Evolutionary conservation across 202 grass and related monocot species (phyloP).

Genomic region (Carex sylvatica): DNA sequence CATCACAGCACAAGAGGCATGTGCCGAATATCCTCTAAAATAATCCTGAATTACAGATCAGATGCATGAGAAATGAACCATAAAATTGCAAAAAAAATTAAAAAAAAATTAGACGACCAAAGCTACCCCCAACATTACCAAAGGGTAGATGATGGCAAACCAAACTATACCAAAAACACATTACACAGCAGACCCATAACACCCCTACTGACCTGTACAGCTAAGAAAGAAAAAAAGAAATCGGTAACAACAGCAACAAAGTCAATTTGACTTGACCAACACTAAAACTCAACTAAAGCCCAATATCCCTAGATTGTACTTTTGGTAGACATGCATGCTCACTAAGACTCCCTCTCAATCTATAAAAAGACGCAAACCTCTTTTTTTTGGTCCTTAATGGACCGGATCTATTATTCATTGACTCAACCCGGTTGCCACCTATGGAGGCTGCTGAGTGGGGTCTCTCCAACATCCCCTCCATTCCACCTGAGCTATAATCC

Average conservation of each 20-base stretch:
- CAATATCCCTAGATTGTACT: conserved; percentile 40
- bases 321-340: conserved; percentile 54
- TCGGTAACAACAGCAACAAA: conserved; percentile 39
- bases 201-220: conserved; percentile 31
- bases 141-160: conserved; percentile 43
- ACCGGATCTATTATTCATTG: conserved; percentile 65
- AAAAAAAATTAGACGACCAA: conserved; percentile 61
- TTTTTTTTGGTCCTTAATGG: conserved; percentile 59
- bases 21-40: conserved; percentile 36
- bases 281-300: conserved; percentile 43
- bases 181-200: conserved; percentile 5
- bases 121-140: conserved; percentile 43
- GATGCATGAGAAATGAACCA: conserved; percentile 61
- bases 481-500: conserved; percentile 75
- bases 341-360: conserved; percentile 71
- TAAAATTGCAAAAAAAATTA: conserved; percentile 52
- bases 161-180: conserved; percentile 34
- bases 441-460: conserved; percentile 32
- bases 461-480: conserved; percentile 33
- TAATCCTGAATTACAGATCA: conserved; percentile 45
- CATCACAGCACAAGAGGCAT: conserved; percentile 32
- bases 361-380: conserved; percentile 41
- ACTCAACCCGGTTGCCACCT: conserved; percentile 20
- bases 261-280: conserved; percentile 42
- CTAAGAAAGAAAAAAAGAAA: conserved; percentile 48